Evolutionary conservation across 2,329 filamentous ascomycete species (phyloP), one percentile per base, ranked within the genome.

Genomic region (Colletotrichum higginsianum): DNA sequence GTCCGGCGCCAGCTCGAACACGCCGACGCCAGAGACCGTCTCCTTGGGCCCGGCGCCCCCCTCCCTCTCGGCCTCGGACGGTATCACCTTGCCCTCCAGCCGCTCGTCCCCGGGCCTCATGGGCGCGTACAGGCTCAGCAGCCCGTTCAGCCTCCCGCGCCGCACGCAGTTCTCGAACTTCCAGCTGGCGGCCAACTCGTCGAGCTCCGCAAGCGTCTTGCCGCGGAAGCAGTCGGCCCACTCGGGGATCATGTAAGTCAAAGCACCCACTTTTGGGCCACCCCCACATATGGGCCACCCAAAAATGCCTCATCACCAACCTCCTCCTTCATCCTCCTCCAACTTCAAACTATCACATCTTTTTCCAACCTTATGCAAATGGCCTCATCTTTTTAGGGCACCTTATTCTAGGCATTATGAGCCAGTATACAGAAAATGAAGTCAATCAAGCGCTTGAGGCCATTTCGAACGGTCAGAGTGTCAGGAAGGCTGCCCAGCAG

Each of bases 121-220:
- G 0, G 78, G 77, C 0, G 74, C 72, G 44, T 75, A 75, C 35
- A 75, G 38, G 16, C 46, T 12, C 38, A 75, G 58, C 15, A 74
- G 13, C 74, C 82, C 79, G 75, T 87, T 88, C 75, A 88, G 73
- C 5, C 82, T 83, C 61, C 84, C 80, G 40, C 87, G 79, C 75
- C 86, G 84, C 56, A 85, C 73, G 75, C 86, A 89, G 56, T 85
- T 79, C 42, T 88, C 85, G 75, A 87, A 88, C 61, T 80, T 82
- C 76, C 88, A 89, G 74, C 86, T 87, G 26, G 76, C 76, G 2
- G 81, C 80, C 71, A 86, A 78, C 73, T 84, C 83, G 69, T 87
- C 85, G 47, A 87, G 75, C 66, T 86, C 82, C 18, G 82, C 79
- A 61, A 82, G 79, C 26, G 79, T 79, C 79, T 83, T 82, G 49